Conservation (phyloP, 768 basidiomycete species). For the Suillus alpinus region DNA sequence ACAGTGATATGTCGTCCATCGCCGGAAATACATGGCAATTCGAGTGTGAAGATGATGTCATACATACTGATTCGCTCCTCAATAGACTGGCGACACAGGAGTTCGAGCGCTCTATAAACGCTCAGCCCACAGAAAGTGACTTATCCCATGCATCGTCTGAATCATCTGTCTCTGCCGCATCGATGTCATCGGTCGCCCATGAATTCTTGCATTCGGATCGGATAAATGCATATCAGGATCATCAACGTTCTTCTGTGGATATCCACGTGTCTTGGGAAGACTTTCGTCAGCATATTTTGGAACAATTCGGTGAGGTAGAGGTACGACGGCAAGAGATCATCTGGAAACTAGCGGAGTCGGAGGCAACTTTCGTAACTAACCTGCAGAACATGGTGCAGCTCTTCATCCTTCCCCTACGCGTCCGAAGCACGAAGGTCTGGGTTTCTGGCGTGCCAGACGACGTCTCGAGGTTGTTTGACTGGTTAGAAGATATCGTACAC, state of each 20-base stretch:
- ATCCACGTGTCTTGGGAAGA: slow-evolving; percentile 18
- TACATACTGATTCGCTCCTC: slow-evolving; percentile 30
- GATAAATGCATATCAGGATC: slow-evolving; percentile 10
- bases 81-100: slow-evolving; percentile 11
- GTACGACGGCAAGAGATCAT: slow-evolving; percentile 64
- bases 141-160: slow-evolving; percentile 5
- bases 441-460: slow-evolving; percentile 74
- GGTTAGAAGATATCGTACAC: slow-evolving; percentile 83
- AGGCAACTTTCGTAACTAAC: slow-evolving; percentile 64
- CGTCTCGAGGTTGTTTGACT: slow-evolving; percentile 75
- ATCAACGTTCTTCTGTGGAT: slow-evolving; percentile 8
- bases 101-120: slow-evolving; percentile 2
- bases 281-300: slow-evolving; percentile 19
- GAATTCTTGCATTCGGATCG: slow-evolving; percentile 25
- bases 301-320: slow-evolving; percentile 47
- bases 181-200: slow-evolving; percentile 18
- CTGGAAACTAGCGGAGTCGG: slow-evolving; percentile 65
- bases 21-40: slow-evolving; percentile 40
- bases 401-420: slow-evolving; percentile 77
- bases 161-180: slow-evolving; percentile 13
- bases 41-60: slow-evolving; percentile 22
- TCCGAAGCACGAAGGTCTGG: slow-evolving; percentile 70
- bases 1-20: slow-evolving; percentile 48
- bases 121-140: slow-evolving; percentile 2
- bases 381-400: slow-evolving; percentile 64